A percentile compares a stretch with the other conserved stretches of the same genome.
phyloP scores from a whole-genome alignment of 257 asterid genomes.

The Solanum corneliomulleri region DNA sequence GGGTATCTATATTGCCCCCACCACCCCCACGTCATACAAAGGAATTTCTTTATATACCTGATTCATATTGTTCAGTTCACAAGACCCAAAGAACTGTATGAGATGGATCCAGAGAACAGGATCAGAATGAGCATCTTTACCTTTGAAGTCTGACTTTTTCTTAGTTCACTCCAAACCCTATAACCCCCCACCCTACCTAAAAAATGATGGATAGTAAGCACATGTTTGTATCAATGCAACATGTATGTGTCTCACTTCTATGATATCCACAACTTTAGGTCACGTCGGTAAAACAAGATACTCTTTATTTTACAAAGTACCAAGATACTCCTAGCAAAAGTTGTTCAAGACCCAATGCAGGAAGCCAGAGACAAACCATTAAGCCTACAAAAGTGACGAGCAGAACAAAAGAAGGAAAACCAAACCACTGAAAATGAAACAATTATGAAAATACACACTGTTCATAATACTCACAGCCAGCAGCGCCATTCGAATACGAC shows the following conservation, averaged over 20 bases:
- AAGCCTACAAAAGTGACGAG: not conserved
- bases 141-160: not conserved
- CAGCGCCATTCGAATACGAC: slow-evolving; percentile 73
- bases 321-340: not conserved
- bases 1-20: not conserved
- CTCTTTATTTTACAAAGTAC: not conserved
- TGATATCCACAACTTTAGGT: not conserved
- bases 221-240: not conserved
- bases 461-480: slow-evolving; percentile 53
- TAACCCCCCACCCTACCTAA: not conserved
- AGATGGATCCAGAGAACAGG: not conserved
- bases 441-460: not conserved
- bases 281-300: not conserved
- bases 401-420: not conserved
- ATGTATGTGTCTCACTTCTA: not conserved
- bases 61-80: not conserved
- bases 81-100: not conserved
- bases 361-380: not conserved
- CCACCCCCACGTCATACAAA: not conserved
- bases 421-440: not conserved
- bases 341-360: not conserved
- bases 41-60: not conserved
- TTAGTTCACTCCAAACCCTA: not conserved
- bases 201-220: not conserved
- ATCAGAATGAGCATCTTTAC: not conserved